Evolutionary conservation across 2,329 filamentous ascomycete genomes (phyloP).

Genomic region (Ustulina deusta): DNA sequence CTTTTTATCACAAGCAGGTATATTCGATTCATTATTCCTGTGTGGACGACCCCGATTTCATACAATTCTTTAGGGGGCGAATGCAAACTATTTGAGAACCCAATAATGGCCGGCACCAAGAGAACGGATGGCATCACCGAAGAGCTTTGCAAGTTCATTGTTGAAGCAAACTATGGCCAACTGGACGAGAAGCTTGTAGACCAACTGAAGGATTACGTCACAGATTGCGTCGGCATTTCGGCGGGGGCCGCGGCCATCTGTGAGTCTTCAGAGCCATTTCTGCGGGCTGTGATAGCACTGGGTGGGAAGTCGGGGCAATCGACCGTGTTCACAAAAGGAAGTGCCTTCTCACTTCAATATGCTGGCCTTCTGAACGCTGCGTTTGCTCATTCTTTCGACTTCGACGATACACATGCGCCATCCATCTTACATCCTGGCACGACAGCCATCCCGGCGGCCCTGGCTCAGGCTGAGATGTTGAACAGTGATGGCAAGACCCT

Average conservation of each 20-base stretch:
- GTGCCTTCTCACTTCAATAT: constrained; percentile 53
- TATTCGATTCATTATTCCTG: background rate
- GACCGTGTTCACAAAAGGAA: constrained; percentile 53
- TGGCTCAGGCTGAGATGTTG: constrained; percentile 48
- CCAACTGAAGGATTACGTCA: constrained; percentile 45
- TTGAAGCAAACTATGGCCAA: constrained; percentile 39
- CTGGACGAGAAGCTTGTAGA: constrained; percentile 31
- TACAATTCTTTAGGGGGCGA: background rate
- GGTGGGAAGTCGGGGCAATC: constrained; percentile 43
- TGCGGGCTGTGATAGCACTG: constrained; percentile 53
- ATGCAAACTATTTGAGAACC: background rate
- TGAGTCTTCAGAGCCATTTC: constrained; percentile 44
- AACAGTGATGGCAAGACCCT: constrained; percentile 48
- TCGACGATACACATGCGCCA: constrained; percentile 59
- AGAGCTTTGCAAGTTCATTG: constrained; percentile 40
- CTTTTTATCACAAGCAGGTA: background rate
- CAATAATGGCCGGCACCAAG: background rate
- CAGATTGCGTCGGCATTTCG: constrained; percentile 45
- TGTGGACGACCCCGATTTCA: background rate
- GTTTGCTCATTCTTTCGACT: constrained; percentile 58
- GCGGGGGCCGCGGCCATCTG: constrained; percentile 42
- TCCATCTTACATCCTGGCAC: constrained; percentile 58
- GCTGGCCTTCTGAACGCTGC: constrained; percentile 57
- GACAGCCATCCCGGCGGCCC: constrained; percentile 54
- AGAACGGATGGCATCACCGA: constrained; percentile 33